Base-by-base conservation (phyloP, 2,329 filamentous ascomycete genomes). In the Fusarium albidum region DNA sequence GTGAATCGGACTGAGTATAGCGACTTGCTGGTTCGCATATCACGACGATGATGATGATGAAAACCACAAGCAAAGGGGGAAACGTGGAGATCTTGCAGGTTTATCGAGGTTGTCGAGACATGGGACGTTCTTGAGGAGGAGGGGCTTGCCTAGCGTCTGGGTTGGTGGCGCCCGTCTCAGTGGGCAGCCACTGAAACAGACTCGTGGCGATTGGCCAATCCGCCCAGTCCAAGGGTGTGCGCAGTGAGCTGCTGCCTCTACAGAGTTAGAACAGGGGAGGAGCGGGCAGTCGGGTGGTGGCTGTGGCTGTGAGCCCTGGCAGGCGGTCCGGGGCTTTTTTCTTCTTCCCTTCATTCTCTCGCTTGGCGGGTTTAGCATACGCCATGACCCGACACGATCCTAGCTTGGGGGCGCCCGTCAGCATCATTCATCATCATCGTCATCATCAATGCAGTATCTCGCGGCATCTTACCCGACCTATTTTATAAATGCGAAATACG, bases 11-110 rank as follows among this genome's bases (percentile, higher is more conserved):
- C 21, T 42, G 21, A 42, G 17, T 21, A 12, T 21, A 14, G 28
- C 28, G 38, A 42, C 7, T n/a, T n/a, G n/a, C n/a, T n/a, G 15
- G 27, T 27, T 41, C 21, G 13, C 17, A 43, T n/a, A n/a, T n/a
- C n/a, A n/a, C n/a, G n/a, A 14, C 40, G 40, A 43, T 43, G 40
- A 46, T 37, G 34, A 12, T 8, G 31, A 46, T 14, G 27, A 29
- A 31, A 33, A 13, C 6, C 8, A 6, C 15, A 3, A 31, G 10
- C 43, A 21, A 38, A 17, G 33, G n/a, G n/a, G n/a, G n/a, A n/a
- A n/a, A 29, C 32, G 26, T 38, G 26, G 32, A 29, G 25, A 28
- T 13, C 31, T 27, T 3, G 11, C 32, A 13, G 31, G 14, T 26
- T 37, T 29, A 29, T 29, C 29, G 33, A 41, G 38, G 38, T 41